Base-by-base conservation (phyloP, 2,329 filamentous ascomycete species). In the Nemania serpens region DNA sequence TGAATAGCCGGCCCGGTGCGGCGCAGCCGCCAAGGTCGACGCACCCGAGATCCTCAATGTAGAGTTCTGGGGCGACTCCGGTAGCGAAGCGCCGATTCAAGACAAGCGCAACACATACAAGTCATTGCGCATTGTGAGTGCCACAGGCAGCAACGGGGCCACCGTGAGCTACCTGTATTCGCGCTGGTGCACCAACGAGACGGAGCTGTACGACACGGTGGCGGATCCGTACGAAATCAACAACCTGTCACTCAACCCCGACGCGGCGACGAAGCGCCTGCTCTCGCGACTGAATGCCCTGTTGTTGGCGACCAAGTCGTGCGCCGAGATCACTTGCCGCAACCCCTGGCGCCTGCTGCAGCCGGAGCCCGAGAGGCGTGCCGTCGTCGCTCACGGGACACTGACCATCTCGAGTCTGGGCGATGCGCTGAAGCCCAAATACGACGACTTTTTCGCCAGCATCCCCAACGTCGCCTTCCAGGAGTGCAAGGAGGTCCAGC, bases 151-250 rank as follows among this genome's bases (percentile, higher is more conserved):
- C 11, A 5, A 39, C 36, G 36, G 36, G 11, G 5, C 5, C 36
- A 3, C 15, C 4, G 36, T 12, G 11, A 39, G 36, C 36, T 39
- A 78, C 58, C 67, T 86, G 2, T 81, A 83, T 36, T 64, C 69
- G 3, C 66, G 71, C 4, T 87, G 84, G 83, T 87, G 84, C 66
- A 84, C 75, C 5, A 82, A 83, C 57, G 83, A 85, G 67, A 79
- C 82, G 48, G 83, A 87, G 65, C 76, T 84, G 1, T 87, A 85
- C 66, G 79, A 86, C 61, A 67, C 84, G 39, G 77, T 55, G 64
- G 70, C 81, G 9, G 5, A 15, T 12, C 18, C 20, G n/a, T 46
- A 39, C 36, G 36, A 39, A 10, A 39, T 39, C 36, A 39, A 39
- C 36, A 39, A 39, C 36, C 36, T 39, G 36, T 39, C 36, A 10